Base-by-base conservation (phyloP, 2,329 filamentous ascomycete species). In the Colletotrichum lini region DNA sequence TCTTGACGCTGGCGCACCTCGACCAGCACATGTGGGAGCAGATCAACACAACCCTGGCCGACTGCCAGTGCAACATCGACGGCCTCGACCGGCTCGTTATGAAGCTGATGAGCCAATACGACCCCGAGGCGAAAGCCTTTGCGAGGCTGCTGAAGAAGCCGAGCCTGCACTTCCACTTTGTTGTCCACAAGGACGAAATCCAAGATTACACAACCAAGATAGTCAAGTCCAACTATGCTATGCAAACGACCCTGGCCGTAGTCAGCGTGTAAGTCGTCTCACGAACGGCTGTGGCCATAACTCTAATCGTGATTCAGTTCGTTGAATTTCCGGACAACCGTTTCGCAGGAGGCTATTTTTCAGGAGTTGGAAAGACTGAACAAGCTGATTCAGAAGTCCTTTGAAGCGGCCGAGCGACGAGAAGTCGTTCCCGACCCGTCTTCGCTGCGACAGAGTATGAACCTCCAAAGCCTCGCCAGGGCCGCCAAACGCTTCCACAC, bases 1-100 rank as follows among this genome's bases (percentile, higher is more conserved):
- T 50, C 9, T 21, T 67, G 21, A 54, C 44, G 15, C 35, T 62
- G 38, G 65, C 47, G 18, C 56, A 62, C 23, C 40, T 67, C 16
- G 65, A 67, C 13, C 57, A 67, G 13, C 57, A 67, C 49, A 67
- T 67, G 57, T 67, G 65, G 65, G 45, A 57, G 45, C 65, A 67
- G 12, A 67, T 67, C 9, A n/a, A 52, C 2, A 56, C 30, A 1
- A 54, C 57, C 4, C 49, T 67, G 49, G 57, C 42, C 15, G 65
- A 67, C 58, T 67, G 65, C 26, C 18, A 56, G n/a, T 59, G 16
- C 49, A 67, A 44, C 42, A 16, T 67, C 0, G 47, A 60, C 52
- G 57, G 53, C 18, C 50, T 68, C 15, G 23, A 57, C 3, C 40
- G 35, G 3, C 58, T 68, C 12, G 45, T 63, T 30, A 52, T 57